Evolutionary conservation across 2,329 filamentous ascomycete species (phyloP).

Genomic region (Cercospora sesami): DNA sequence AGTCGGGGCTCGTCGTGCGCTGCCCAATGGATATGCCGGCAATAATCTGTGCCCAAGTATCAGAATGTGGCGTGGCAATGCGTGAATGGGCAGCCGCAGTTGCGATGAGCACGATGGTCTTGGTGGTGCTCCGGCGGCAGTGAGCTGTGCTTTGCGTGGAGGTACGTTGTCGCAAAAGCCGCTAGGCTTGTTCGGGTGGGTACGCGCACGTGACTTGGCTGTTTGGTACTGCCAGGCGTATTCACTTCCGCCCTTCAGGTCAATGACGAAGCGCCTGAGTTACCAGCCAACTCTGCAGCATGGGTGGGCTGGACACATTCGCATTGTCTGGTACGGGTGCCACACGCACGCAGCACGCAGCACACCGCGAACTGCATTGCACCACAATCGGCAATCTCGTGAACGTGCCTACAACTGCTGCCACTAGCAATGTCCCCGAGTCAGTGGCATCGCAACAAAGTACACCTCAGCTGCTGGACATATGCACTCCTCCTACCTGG

Average conservation of each 20-base stretch:
- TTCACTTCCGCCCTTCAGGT: neutral
- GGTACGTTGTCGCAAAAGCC: slow-evolving; percentile 2
- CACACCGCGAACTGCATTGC: neutral
- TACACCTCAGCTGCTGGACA: slow-evolving; percentile 5
- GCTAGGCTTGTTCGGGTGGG: neutral
- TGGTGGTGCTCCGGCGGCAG: neutral
- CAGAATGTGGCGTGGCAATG: slow-evolving; percentile 7
- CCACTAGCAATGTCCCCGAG: neutral
- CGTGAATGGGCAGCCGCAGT: neutral
- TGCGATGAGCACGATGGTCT: slow-evolving; percentile 1
- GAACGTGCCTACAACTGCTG: neutral
- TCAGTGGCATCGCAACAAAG: slow-evolving; percentile 7
- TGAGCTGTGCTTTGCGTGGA: neutral
- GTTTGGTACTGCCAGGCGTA: neutral
- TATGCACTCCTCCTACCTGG: neutral
- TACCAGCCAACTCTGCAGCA: neutral
- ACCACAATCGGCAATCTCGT: neutral
- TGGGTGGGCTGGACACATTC: neutral
- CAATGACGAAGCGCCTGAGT: neutral
- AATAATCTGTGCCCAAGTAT: slow-evolving; percentile 5
- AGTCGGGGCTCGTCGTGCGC: slow-evolving; percentile 3
- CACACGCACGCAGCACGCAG: neutral
- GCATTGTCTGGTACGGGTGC: slow-evolving; percentile 2
- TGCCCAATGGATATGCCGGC: slow-evolving; percentile 14
- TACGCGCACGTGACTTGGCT: neutral